Evolutionary conservation across 2,329 filamentous ascomycete genomes (phyloP).

Genomic region (Graphilbum fragrans): DNA sequence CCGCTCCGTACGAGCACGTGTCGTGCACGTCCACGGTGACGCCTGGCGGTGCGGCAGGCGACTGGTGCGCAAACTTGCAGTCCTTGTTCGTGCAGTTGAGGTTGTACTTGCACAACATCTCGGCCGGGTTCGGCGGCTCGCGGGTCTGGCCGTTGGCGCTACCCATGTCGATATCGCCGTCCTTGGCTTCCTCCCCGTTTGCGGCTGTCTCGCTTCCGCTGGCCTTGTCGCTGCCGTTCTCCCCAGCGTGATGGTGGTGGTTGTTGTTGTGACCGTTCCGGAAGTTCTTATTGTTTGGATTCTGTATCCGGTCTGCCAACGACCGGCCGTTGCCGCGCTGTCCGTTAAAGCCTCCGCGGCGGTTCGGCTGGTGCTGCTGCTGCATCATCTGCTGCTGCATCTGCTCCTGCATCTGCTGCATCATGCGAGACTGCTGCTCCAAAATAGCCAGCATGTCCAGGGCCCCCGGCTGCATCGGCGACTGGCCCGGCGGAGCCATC

Average conservation of each 20-base stretch:
- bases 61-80: constrained; percentile 90
- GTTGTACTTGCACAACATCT: constrained; percentile 81
- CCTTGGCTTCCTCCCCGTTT: constrained; percentile 10
- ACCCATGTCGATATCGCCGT: constrained; percentile 53
- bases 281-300: constrained; percentile 35
- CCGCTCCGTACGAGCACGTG: constrained; percentile 71
- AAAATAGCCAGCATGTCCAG: constrained; percentile 60
- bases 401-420: constrained; percentile 61
- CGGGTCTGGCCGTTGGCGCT: constrained; percentile 19
- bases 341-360: constrained; percentile 23
- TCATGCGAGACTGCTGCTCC: constrained; percentile 79
- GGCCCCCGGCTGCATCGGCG: constrained; percentile 27
- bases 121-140: constrained; percentile 44
- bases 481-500: constrained; percentile 31
- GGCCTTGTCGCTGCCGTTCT: constrained; percentile 18
- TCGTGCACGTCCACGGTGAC: constrained; percentile 68
- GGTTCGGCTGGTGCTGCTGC: constrained; percentile 28
- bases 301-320: constrained; percentile 64
- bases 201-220: constrained; percentile 21
- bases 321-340: constrained; percentile 38
- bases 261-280: constrained; percentile 32
- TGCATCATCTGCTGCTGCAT: constrained; percentile 42
- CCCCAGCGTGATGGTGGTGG: constrained; percentile 18
- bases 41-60: constrained; percentile 72
- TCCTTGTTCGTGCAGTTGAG: constrained; percentile 76